These are phyloP conservation scores for Neonectria neomacrospora DNA, from an alignment of 2,329 filamentous ascomycete species.

Conservation along the genomic window DNA sequence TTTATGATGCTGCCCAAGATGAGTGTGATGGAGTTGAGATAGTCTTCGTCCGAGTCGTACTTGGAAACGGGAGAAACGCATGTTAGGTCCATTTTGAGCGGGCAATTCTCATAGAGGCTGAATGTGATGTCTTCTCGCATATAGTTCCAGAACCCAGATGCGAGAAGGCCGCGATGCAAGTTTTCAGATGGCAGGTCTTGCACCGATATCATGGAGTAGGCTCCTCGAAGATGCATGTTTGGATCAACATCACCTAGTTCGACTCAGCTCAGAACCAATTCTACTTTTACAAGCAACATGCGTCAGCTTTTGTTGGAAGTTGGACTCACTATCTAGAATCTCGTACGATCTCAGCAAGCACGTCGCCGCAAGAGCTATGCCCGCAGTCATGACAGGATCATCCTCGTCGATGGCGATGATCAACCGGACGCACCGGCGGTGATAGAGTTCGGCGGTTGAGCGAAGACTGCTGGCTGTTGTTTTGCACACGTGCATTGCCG, in stretches of 20 bases:
- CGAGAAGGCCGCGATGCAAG: slow-evolving; percentile 45
- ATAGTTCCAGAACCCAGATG: slow-evolving; percentile 62
- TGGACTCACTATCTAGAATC: slow-evolving; percentile 56
- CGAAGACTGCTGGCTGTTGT: slow-evolving; percentile 44
- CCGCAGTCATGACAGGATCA: slow-evolving; percentile 47
- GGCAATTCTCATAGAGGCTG: slow-evolving; percentile 57
- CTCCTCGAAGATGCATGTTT: slow-evolving; percentile 58
- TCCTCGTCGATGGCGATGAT: slow-evolving; percentile 52
- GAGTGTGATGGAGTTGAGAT: slow-evolving; percentile 55
- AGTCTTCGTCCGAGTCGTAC: slow-evolving; percentile 33
- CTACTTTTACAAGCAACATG: no score
- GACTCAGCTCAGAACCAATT: neutral
- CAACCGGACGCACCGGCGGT: slow-evolving; percentile 52
- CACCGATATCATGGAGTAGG: slow-evolving; percentile 56
- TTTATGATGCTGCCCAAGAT: slow-evolving; percentile 59
- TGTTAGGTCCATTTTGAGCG: slow-evolving; percentile 54
- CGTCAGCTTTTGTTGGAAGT: no score
- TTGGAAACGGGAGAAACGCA: slow-evolving; percentile 33
- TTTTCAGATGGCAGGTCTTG: slow-evolving; percentile 38
- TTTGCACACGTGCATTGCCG: slow-evolving; percentile 54
- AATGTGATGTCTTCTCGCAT: slow-evolving; percentile 64
- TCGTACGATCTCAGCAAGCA: slow-evolving; percentile 62
- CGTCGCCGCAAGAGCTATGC: slow-evolving; percentile 57
- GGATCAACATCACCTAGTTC: slow-evolving; percentile 52
- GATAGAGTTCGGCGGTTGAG: slow-evolving; percentile 52